Percentiles rank a stretch among this genome's conserved stretches.
phyloP scores from a whole-genome alignment of 495 filamentous ascomycete species.

The Oleoguttula mirabilis region DNA sequence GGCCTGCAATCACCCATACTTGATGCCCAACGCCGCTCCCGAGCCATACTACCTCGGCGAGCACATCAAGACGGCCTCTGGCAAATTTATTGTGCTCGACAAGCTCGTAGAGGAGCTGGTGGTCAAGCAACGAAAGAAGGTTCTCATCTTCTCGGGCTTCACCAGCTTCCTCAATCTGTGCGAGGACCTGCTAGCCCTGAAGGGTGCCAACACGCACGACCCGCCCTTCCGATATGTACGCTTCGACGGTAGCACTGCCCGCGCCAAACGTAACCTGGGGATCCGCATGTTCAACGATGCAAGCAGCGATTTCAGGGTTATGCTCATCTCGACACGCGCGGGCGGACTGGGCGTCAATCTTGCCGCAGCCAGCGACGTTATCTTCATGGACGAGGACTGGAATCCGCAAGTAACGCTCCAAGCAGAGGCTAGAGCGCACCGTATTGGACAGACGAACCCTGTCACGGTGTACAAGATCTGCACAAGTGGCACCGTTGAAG shows the following conservation, averaged over 20 bases:
- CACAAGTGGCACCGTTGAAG: conserved; percentile 49
- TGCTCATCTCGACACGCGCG: conserved; percentile 53
- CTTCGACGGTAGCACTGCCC: conserved; percentile 44
- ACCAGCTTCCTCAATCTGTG: conserved; percentile 46
- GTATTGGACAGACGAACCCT: conserved; percentile 46
- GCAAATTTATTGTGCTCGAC: conserved; percentile 52
- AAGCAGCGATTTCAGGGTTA: conserved; percentile 40
- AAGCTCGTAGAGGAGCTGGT: conserved; percentile 49
- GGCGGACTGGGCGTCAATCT: conserved; percentile 56
- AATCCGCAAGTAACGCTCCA: conserved; percentile 53
- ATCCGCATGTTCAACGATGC: conserved; percentile 46
- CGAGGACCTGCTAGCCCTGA: conserved; percentile 44
- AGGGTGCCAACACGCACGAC: conserved; percentile 33
- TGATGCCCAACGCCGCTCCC: conserved; percentile 41
- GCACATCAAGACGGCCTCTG: conserved; percentile 45
- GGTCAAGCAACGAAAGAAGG: conserved; percentile 44
- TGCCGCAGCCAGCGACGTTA: conserved; percentile 45
- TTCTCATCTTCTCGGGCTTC: conserved; percentile 54
- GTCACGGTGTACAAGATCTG: conserved; percentile 49
- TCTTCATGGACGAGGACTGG: conserved; percentile 57
- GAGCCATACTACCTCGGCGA: conserved; percentile 39
- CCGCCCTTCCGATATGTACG: conserved; percentile 39
- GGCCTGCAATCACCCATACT: conserved; percentile 53
- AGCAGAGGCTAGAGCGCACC: conserved; percentile 47
- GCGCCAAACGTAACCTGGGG: conserved; percentile 44